These are phyloP conservation scores for Aspergillus niger DNA, from an alignment of 2,329 filamentous ascomycete genomes.

Conservation along the genomic window DNA sequence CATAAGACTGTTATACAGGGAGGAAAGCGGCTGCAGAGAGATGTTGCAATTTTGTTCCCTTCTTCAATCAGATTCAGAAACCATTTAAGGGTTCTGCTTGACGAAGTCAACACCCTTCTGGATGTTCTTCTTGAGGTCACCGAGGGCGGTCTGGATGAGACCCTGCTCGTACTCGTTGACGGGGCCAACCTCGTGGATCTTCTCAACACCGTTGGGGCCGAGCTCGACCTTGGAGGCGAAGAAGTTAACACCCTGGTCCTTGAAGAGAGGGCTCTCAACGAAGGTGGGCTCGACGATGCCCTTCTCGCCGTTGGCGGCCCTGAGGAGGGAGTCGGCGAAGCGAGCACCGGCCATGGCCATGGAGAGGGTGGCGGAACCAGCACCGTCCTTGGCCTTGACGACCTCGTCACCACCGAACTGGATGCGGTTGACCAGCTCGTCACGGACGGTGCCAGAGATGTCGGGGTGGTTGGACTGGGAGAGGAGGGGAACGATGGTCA, in stretches of 20 bases:
- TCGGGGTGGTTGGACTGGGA: slow-evolving; percentile 87
- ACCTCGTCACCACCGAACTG: slow-evolving; percentile 99
- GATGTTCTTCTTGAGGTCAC: slow-evolving; percentile 75
- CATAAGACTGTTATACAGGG: slow-evolving; percentile 33
- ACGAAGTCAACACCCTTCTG: slow-evolving; percentile 73
- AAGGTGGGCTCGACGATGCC: slow-evolving; percentile 95
- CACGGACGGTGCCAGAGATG: slow-evolving; percentile 73
- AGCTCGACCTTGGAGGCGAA: slow-evolving; percentile 95
- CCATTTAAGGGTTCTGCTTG: slow-evolving; percentile 56
- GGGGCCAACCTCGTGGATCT: slow-evolving; percentile 85
- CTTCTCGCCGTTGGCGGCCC: slow-evolving; percentile 89
- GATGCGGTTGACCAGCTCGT: slow-evolving; percentile 84
- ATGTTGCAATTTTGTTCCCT: no score
- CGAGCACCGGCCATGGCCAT: slow-evolving; percentile 94
- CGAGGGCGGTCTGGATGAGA: slow-evolving; percentile 81
- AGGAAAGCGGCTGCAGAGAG: slow-evolving; percentile 23
- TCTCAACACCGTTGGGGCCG: slow-evolving; percentile 91
- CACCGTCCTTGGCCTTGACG: slow-evolving; percentile 97
- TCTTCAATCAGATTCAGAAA: slow-evolving; percentile 13
- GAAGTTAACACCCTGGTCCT: slow-evolving; percentile 97
- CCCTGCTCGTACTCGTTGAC: slow-evolving; percentile 84
- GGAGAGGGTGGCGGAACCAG: slow-evolving; percentile 93
- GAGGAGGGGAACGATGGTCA: slow-evolving; percentile 97
- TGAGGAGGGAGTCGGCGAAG: slow-evolving; percentile 88
- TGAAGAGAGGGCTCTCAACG: slow-evolving; percentile 95